Conservation (phyloP, 1,139 yeast species). For the Lizanozyma gosingica region DNA sequence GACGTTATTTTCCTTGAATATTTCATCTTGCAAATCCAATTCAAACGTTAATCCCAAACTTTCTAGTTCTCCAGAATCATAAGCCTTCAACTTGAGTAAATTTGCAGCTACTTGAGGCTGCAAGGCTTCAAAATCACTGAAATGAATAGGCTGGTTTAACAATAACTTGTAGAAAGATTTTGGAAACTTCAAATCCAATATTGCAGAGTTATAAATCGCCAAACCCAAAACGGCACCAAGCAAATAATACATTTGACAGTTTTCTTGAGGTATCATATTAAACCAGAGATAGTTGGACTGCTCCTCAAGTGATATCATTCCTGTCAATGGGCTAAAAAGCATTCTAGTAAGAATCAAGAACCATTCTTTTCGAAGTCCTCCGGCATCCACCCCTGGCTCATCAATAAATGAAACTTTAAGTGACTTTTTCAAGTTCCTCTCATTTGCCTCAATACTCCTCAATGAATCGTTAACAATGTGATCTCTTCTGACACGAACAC, state of each 20-base stretch:
- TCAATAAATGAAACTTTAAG: constrained; percentile 69
- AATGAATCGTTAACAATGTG: constrained; percentile 70
- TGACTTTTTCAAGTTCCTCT: constrained; percentile 61
- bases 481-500: constrained; percentile 59
- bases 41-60: constrained; percentile 28
- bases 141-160: constrained; percentile 38
- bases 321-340: constrained; percentile 57
- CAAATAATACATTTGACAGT: constrained; percentile 53
- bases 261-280: constrained; percentile 36
- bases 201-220: constrained; percentile 85
- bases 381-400: constrained; percentile 93
- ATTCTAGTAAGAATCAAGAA: constrained; percentile 63
- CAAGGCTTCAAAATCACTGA: constrained; percentile 58
- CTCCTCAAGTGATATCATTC: constrained; percentile 53
- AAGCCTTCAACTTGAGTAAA: constrained; percentile 44
- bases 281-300: constrained; percentile 79
- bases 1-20: constrained; percentile 28
- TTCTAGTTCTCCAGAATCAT: constrained; percentile 20
- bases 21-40: constrained; percentile 31
- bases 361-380: constrained; percentile 93
- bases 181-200: constrained; percentile 73
- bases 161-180: constrained; percentile 67
- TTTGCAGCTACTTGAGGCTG: constrained; percentile 61
- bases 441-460: constrained; percentile 48
- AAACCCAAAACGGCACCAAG: constrained; percentile 83